Percentiles rank a stretch among this genome's conserved stretches.
Evolutionary conservation across 225 moss, liverwort and hornwort species (phyloP).

Genomic region (Thuidium tamariscinum): DNA sequence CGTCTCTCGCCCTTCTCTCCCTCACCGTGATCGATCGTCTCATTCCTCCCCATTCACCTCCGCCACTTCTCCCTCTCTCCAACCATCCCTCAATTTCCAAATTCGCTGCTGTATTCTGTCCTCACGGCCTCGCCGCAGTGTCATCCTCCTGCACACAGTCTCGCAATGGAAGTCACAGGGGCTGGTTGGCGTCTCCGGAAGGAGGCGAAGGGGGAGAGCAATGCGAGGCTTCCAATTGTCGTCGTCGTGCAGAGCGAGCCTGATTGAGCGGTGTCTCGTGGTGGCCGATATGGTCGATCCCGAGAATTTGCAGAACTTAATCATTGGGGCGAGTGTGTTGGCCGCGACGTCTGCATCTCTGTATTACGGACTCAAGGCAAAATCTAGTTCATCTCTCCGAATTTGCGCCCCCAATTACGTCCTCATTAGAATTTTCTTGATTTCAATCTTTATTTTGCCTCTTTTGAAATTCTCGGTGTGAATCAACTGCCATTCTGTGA

Average conservation of each 20-base stretch:
- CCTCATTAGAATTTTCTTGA: neutral
- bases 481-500: neutral
- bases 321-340: conserved; percentile 76
- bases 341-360: conserved; percentile 80
- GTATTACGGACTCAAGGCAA: conserved; percentile 87
- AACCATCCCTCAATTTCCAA: neutral
- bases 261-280: conserved; percentile 23
- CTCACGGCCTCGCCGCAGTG: neutral
- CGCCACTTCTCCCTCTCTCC: neutral
- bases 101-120: neutral
- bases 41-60: neutral
- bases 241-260: conserved; percentile 15
- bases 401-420: neutral
- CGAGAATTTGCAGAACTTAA: conserved; percentile 69
- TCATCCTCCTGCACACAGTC: neutral
- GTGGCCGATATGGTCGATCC: conserved; percentile 52
- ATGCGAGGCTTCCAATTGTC: neutral
- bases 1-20: neutral
- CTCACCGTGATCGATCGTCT: neutral
- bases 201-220: neutral
- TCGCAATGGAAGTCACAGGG: neutral
- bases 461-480: neutral
- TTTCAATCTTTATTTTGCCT: neutral
- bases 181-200: neutral
- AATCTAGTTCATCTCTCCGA: neutral